Conservation (phyloP, 2,329 filamentous ascomycete genomes). For the Neoarthrinium moseri region DNA sequence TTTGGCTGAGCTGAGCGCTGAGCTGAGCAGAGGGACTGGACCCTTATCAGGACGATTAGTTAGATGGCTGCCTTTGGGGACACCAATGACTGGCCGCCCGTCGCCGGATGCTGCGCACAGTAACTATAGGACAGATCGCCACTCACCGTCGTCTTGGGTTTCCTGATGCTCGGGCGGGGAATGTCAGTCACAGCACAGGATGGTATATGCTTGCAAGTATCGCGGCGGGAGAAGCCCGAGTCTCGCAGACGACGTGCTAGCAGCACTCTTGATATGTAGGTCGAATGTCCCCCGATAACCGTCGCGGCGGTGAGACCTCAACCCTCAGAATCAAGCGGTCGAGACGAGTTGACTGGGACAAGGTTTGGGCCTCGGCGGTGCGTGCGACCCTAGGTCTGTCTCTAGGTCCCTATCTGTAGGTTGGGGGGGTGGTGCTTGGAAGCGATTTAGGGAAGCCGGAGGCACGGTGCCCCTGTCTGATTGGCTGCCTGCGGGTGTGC, state of each 20-base stretch:
- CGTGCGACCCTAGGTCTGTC: slow-evolving; percentile 8
- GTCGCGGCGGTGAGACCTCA: slow-evolving; percentile 9
- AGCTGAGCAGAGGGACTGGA: slow-evolving; percentile 4
- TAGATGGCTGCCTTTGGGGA: slow-evolving; percentile 5
- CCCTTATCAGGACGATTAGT: slow-evolving; percentile 4
- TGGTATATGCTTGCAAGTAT: not conserved
- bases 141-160: too few relatives aligned
- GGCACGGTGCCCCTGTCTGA: not conserved
- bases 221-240: not conserved
- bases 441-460: slow-evolving; percentile 12
- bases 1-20: slow-evolving; percentile 2
- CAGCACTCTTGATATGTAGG: not conserved
- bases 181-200: not conserved
- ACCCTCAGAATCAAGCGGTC: slow-evolving; percentile 4
- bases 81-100: not conserved
- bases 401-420: too few relatives aligned
- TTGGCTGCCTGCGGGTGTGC: slow-evolving; percentile 4
- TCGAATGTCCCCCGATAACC: not conserved
- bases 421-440: too few relatives aligned
- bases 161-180: not conserved
- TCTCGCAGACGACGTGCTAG: slow-evolving; percentile 3
- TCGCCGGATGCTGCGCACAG: not conserved
- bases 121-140: not conserved
- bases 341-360: slow-evolving; percentile 1
- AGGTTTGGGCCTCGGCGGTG: not conserved